Conservation (phyloP, 768 basidiomycete species). For the Lentinula guzmanii region DNA sequence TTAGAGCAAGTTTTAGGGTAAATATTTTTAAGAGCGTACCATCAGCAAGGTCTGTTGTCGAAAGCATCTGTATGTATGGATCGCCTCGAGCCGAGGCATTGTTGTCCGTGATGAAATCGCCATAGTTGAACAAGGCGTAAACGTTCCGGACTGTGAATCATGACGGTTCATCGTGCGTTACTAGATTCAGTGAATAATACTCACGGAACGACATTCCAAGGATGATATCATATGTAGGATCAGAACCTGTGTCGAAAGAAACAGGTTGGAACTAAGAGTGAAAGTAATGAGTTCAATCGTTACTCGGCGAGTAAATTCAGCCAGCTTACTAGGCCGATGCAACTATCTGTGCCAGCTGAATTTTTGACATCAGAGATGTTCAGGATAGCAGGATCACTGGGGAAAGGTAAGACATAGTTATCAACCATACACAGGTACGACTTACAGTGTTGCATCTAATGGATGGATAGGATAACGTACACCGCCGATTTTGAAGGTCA, state of each 20-base stretch:
- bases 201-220: constrained; percentile 70
- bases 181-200: constrained; percentile 17
- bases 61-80: constrained; percentile 61
- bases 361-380: constrained; percentile 25
- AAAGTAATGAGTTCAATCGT: neutral
- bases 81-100: constrained; percentile 24
- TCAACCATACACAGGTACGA: neutral
- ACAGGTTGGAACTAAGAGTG: constrained; percentile 61
- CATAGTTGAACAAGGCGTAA: constrained; percentile 60
- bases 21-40: constrained; percentile 19
- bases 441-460: constrained; percentile 54
- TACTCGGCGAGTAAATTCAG: neutral
- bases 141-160: constrained; percentile 50
- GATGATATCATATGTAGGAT: constrained; percentile 53
- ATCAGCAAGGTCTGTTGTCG: constrained; percentile 43
- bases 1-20: neutral
- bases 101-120: constrained; percentile 48
- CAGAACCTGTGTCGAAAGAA: constrained; percentile 34
- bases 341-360: constrained; percentile 23
- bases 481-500: constrained; percentile 60
- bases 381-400: constrained; percentile 24
- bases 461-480: constrained; percentile 57
- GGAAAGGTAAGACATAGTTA: neutral
- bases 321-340: constrained; percentile 34
- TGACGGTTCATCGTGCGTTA: neutral